Conservation (phyloP, 768 basidiomycete genomes). For the Auriscalpium orientale region DNA sequence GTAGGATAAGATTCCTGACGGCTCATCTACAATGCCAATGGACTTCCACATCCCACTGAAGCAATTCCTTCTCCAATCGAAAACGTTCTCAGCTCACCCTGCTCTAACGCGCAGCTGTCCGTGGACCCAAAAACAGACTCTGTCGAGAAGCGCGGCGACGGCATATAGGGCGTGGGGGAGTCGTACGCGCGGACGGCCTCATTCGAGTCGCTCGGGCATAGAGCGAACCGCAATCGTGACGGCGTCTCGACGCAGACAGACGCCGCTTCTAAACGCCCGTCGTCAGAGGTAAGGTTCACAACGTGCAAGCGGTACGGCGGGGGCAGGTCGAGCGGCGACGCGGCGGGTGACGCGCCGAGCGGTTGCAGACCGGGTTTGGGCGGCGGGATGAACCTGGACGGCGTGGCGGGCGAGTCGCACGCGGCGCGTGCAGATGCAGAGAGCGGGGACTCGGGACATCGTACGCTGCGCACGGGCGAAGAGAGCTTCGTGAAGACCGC, state of each 20-base stretch:
- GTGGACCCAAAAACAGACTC: constrained; percentile 8
- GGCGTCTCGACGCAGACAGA: not conserved
- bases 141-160: constrained; percentile 5
- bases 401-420: not conserved
- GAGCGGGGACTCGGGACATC: not conserved
- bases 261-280: not conserved
- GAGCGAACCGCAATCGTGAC: not conserved
- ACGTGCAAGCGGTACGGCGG: constrained; percentile 8
- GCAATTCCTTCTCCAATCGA: too few species aligned
- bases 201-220: constrained; percentile 1
- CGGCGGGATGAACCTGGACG: not conserved
- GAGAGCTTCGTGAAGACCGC: constrained; percentile 2
- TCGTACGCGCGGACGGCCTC: constrained; percentile 14
- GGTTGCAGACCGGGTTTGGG: not conserved
- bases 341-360: not conserved
- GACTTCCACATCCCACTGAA: not conserved
- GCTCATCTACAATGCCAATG: not conserved
- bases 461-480: not conserved
- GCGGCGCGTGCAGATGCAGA: not conserved
- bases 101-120: constrained; percentile 2
- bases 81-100: not conserved
- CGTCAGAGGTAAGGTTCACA: not conserved
- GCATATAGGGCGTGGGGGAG: constrained; percentile 9
- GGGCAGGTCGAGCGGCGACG: not conserved
- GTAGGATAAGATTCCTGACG: too few species aligned